Evolutionary conservation across 2,329 filamentous ascomycete species (phyloP), one percentile per base, ranked within the genome.

Genomic region (Coleophoma crateriformis): DNA sequence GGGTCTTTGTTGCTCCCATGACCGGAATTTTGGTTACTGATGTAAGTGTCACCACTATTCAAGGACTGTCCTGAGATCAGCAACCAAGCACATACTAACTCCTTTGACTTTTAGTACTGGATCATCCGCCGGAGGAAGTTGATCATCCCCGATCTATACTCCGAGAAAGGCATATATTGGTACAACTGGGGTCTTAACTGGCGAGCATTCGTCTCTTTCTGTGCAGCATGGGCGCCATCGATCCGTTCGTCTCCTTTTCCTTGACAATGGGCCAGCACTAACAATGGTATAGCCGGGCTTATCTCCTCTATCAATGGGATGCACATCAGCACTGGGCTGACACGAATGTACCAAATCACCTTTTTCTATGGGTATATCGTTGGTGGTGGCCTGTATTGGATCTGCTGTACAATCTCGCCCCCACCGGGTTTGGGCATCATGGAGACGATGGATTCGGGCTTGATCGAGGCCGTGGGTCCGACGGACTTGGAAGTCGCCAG

Each of bases 121-220:
- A 35, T 54, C n/a, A 33, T 54, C 2, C 34, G 53, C 13, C 15
- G 15, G 4, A 48, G 34, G 32, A 50, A 41, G 13, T 50, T 40
- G 47, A 48, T 48, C 33, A 49, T 55, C 12, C 53, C 50, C 4
- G 48, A 53, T 12, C 32, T 53, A 2, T 55, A 55, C 35, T 48
- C 20, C 14, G 39, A 38, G 6, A 35, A 40, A 12, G 44, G 52
- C 6, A 50, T 52, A n/a, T 54, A 54, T 35, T 54, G 50, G 52
- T 54, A 43, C 40, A 46, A 22, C 2, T 22, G 39, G 10, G 52
- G 52, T 12, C 14, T 50, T 6, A 52, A 54, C 20, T 52, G 47
- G 52, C 14, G 47, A 22, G 51, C 49, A 11, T 47, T 27, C 27
- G 27, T 10, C 27, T 27, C 3, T 27, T 27, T 27, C 27, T 27